Evolutionary conservation across 371 early-diverging fungal genomes (phyloP), one percentile per base, ranked within the genome.

Genomic region (Coemansia linderi): DNA sequence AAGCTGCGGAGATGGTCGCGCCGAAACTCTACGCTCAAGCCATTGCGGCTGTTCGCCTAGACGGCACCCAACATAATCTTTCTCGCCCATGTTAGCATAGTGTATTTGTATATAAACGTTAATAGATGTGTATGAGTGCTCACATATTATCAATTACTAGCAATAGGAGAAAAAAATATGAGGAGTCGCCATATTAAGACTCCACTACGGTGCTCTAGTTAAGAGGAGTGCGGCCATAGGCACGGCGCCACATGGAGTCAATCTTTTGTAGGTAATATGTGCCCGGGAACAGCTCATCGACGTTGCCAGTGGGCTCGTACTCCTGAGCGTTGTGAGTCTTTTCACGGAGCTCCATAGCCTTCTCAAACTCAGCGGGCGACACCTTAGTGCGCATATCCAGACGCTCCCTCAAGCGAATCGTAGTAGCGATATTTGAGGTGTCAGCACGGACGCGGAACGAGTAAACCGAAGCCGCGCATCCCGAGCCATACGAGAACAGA

Each of bases 401-500:
- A 44, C 95, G 91, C 60, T 85, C 77, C 62, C 82, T 81, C 69
- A 98, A 72, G 79, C 87, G 84, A 54, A 96, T 81, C 7, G 81
- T 85, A 39, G 82, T 36, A 48, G 88, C 85, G 68, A 95, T 89
- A 58, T 81, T 65, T 13, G 83, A 73, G 57, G 91, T 89, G 59
- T 88, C 83, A 46, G 84, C 86, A 54, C 83, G 81, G 39, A 97
- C 88, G 73, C 88, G 90, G 85, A 96, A 85, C 12, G 96, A 95
- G 81, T 94, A 93, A 88, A 98, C 90, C 68, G 97, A 92, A 40
- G 95, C 90, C 54, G 97, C 93, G 41, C 95, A 91, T 39, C 99
- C 99, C 5, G 96, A 95, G 44, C 99, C 99, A 82, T 97, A 98
- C 15, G 98, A 96, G 85, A 94, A 98, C 69, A 97, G 33, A 44